Percentiles rank a stretch among this genome's conserved stretches.
Evolutionary conservation across 2,329 filamentous ascomycete species (phyloP).

Genomic region (Lecanosticta acicola): DNA sequence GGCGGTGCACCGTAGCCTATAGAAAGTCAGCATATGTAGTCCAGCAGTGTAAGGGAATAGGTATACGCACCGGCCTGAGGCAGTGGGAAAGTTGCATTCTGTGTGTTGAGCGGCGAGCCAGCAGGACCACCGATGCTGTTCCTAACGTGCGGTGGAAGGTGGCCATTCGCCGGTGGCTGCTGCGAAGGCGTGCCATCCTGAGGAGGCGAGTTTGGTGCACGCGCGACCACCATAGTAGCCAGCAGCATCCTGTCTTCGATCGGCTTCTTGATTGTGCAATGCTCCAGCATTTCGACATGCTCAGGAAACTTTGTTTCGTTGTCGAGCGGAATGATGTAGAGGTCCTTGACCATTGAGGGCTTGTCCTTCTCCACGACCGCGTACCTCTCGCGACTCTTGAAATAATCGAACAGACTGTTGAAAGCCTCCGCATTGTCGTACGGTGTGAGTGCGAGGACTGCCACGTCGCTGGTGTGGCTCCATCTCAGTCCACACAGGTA

Average conservation of each 20-base stretch:
- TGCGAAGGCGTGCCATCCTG: background rate
- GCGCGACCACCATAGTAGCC: constrained; percentile 77
- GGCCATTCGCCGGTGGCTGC: constrained; percentile 16
- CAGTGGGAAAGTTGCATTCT: constrained; percentile 37
- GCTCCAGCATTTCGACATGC: constrained; percentile 82
- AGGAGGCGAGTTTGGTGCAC: constrained; percentile 40
- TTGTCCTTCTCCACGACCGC: constrained; percentile 69
- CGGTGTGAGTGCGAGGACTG: constrained; percentile 66
- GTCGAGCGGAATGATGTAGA: constrained; percentile 83
- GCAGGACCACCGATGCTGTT: constrained; percentile 24
- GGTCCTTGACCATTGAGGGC: constrained; percentile 67
- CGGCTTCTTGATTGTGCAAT: constrained; percentile 69
- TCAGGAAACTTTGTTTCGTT: constrained; percentile 67
- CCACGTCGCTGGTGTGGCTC: constrained; percentile 74
- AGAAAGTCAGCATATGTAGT: constrained; percentile 2
- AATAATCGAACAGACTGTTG: constrained; percentile 78
- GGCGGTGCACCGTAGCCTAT: constrained; percentile 19
- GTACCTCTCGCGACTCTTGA: constrained; percentile 73
- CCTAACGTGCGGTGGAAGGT: constrained; percentile 18
- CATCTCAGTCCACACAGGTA: constrained; percentile 86
- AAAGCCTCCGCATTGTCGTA: constrained; percentile 61
- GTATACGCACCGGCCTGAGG: constrained; percentile 3
- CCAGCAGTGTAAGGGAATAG: background rate
- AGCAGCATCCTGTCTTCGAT: constrained; percentile 72
- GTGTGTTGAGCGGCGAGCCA: constrained; percentile 33